Conservation (phyloP, 2,329 filamentous ascomycete species). For the Monosporascus sp. region DNA sequence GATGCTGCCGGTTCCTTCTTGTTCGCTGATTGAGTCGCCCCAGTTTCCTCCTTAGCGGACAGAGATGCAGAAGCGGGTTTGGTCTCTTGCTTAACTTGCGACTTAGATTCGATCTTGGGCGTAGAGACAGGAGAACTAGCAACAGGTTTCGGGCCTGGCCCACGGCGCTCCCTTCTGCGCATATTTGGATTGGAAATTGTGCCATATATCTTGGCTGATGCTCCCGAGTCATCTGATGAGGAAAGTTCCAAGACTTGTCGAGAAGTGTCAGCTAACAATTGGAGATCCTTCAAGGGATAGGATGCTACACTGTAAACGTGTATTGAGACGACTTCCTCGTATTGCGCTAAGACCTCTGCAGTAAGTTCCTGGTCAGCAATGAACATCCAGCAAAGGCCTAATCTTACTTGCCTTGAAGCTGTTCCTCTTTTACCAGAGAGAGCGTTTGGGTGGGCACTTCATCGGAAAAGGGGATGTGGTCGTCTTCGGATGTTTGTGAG, state of each 20-base stretch:
- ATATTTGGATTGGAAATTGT: conserved; percentile 69
- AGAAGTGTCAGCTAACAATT: conserved; percentile 65
- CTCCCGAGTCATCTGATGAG: conserved; percentile 52
- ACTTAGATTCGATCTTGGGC: conserved; percentile 16
- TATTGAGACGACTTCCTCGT: conserved; percentile 69
- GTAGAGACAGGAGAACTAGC: conserved; percentile 22
- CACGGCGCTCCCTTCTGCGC: conserved; percentile 42
- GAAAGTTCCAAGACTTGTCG: conserved; percentile 55
- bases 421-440: conserved; percentile 65
- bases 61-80: conserved; percentile 19
- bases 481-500: conserved; percentile 50
- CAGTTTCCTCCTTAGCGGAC: conserved; percentile 32
- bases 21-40: conserved; percentile 20
- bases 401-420: conserved; percentile 54
- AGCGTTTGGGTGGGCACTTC: conserved; percentile 53
- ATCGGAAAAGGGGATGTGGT: conserved; percentile 35
- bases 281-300: conserved; percentile 63
- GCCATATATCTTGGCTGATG: conserved; percentile 60
- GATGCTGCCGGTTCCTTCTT: conserved; percentile 22
- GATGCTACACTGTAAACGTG: conserved; percentile 84
- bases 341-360: conserved; percentile 60
- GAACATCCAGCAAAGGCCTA: background rate
- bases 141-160: conserved; percentile 19
- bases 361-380: conserved; percentile 7
- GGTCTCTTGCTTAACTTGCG: conserved; percentile 27